Conservation (phyloP, 192 early-diverging fungal genomes). For the Backusella liffmaniae region DNA sequence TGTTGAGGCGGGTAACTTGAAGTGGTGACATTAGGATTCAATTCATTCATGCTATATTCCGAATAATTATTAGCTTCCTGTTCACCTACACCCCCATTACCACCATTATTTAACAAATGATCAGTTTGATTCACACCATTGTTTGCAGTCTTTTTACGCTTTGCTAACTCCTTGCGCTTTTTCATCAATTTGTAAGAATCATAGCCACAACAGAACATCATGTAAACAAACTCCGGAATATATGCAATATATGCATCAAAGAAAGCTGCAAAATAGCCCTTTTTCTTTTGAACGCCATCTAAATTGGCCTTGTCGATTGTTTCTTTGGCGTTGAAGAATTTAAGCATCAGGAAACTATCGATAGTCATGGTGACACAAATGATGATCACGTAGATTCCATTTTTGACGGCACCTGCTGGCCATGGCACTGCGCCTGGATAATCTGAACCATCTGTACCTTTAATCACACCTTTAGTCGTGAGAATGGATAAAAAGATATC, state of each 20-base stretch:
- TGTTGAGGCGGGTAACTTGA: not conserved
- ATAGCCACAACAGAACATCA: slow-evolving; percentile 27
- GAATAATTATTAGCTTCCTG: not conserved
- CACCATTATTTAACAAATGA: not conserved
- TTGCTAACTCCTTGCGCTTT: slow-evolving; percentile 26
- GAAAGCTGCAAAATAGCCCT: slow-evolving; percentile 18
- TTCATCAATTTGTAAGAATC: slow-evolving; percentile 29
- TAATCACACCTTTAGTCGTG: slow-evolving; percentile 16
- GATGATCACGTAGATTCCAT: slow-evolving; percentile 27
- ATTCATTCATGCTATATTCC: slow-evolving; percentile 3
- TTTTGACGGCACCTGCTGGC: slow-evolving; percentile 24
- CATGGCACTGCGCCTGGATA: slow-evolving; percentile 15
- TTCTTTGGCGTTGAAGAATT: slow-evolving; percentile 18
- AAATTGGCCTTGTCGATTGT: not conserved
- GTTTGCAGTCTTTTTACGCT: not conserved
- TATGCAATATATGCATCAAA: slow-evolving; percentile 33
- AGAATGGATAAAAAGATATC: slow-evolving; percentile 21
- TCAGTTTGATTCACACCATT: slow-evolving; percentile 9
- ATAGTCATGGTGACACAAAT: slow-evolving; percentile 24
- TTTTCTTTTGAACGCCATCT: not conserved
- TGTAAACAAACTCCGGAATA: slow-evolving; percentile 32
- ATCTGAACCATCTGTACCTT: slow-evolving; percentile 18
- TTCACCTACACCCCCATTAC: not conserved
- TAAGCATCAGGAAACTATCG: slow-evolving; percentile 26
- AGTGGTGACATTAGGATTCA: not conserved